Conservation (phyloP, 2,329 filamentous ascomycete genomes). For the Pseudocercospora crystallina region DNA sequence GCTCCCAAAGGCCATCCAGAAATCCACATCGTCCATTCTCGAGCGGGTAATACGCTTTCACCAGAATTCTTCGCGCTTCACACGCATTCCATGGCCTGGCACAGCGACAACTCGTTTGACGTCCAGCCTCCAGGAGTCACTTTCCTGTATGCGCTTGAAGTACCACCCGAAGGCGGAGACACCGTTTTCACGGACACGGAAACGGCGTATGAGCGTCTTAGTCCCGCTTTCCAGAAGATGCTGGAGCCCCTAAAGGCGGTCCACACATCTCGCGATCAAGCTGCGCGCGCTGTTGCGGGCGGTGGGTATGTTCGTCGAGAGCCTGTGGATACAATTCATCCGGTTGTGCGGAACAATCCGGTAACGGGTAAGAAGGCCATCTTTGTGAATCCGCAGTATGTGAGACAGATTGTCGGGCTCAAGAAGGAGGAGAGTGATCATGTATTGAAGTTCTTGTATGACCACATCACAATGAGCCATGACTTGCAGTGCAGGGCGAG, state of each 20-base stretch:
- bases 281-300: constrained; percentile 44
- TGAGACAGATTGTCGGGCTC: constrained; percentile 72
- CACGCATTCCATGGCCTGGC: constrained; percentile 67
- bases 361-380: constrained; percentile 64
- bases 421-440: constrained; percentile 83
- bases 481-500: constrained; percentile 68
- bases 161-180: constrained; percentile 56
- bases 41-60: constrained; percentile 60
- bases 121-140: constrained; percentile 64
- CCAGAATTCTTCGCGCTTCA: constrained; percentile 64
- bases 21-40: constrained; percentile 76
- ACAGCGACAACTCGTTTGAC: constrained; percentile 66
- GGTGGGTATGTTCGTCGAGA: constrained; percentile 37
- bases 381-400: no score
- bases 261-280: no score
- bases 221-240: constrained; percentile 56
- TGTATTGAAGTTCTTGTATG: constrained; percentile 72
- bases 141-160: constrained; percentile 54
- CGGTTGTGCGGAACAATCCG: constrained; percentile 58
- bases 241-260: constrained; percentile 59
- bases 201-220: constrained; percentile 66
- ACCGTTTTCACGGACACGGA: constrained; percentile 69
- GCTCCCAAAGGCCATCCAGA: constrained; percentile 70
- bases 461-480: constrained; percentile 68
- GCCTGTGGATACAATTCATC: constrained; percentile 39